Base-by-base conservation (phyloP, 2,329 filamentous ascomycete species). In the Alternaria ventricosa region DNA sequence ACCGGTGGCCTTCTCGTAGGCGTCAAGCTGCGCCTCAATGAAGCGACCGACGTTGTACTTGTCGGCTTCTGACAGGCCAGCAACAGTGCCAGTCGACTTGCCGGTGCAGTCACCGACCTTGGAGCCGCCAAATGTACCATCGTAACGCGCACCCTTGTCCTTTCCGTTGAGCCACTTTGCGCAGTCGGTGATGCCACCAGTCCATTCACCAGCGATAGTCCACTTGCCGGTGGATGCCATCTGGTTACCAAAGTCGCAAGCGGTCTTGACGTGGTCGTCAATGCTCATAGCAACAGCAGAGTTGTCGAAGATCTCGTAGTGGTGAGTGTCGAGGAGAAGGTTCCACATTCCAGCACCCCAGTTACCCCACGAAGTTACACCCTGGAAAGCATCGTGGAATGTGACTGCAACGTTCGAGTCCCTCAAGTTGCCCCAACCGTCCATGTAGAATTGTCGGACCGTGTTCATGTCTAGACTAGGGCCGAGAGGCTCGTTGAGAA, bases 151-250 rank as follows among this genome's bases (percentile, higher is more conserved):
- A 57, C 83, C 83, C 59, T 82, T 78, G 61, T 80, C 78, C 64
- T 82, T 81, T 47, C 83, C 83, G 61, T 85, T 85, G 49, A 85
- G 70, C 79, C 81, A 84, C 72, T 83, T 81, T 1, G 83, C 80
- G 71, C 82, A 84, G 69, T 84, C 82, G 55, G 82, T 84, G 59
- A 83, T 78, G 20, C 79, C 83, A 18, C 82, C 83, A 6, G 81
- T 81, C 81, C 82, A 85, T 56, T 84, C 83, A 59, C 83, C 83
- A 6, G 81, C 68, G 55, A 85, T 82, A 44, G 83, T 85, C 76
- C 76, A 79, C 68, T 84, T 84, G 71, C 80, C 80, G 63, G 79
- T 83, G 23, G 73, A 72, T 4, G 82, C 78, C 83, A 85, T 85
- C 60, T 81, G 75, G 33, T 64, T 75, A 47, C 83, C 83, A 64